phyloP scores from a whole-genome alignment of 177 flowering plant species.

The Tripterygium wilfordii region DNA sequence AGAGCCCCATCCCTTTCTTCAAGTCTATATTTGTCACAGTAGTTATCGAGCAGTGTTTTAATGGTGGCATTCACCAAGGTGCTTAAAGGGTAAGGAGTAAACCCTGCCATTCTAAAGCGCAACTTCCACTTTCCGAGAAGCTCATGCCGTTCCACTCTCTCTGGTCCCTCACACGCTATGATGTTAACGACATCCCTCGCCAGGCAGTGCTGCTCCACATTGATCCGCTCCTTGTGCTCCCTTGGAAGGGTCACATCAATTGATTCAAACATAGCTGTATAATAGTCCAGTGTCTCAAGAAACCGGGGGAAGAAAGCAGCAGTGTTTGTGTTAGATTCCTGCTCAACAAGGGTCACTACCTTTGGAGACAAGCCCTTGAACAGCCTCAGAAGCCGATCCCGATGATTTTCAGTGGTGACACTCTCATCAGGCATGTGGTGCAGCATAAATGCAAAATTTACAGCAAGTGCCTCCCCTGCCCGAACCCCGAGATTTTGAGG shows the following conservation, averaged over 20 bases:
- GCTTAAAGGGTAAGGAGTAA: constrained; percentile 51
- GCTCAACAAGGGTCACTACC: constrained; percentile 63
- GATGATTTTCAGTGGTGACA: constrained; percentile 48
- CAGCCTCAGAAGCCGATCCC: constrained; percentile 49
- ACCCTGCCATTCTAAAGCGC: constrained; percentile 57
- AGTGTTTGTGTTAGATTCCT: constrained; percentile 59
- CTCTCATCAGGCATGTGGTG: constrained; percentile 68
- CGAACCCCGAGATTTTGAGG: constrained; percentile 27
- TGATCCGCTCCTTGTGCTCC: constrained; percentile 47
- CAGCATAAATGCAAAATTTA: constrained; percentile 57
- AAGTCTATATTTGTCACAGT: constrained; percentile 37
- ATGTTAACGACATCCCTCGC: constrained; percentile 64
- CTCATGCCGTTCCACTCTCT: constrained; percentile 61
- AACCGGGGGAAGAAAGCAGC: constrained; percentile 53
- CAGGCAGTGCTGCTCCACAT: constrained; percentile 62
- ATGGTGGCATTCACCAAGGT: constrained; percentile 49
- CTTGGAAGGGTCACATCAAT: constrained; percentile 51
- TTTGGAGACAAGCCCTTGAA: constrained; percentile 52
- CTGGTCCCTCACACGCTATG: constrained; percentile 61
- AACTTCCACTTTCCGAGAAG: constrained; percentile 54
- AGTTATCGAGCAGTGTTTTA: constrained; percentile 35
- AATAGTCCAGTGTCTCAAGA: constrained; percentile 43
- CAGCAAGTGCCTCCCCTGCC: constrained; percentile 54
- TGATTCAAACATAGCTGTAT: constrained; percentile 63
- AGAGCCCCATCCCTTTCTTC: constrained; percentile 55